Evolutionary conservation across 2,329 filamentous ascomycete species (phyloP), one percentile per base, ranked within the genome.

Genomic region (Venturia nashicola): DNA sequence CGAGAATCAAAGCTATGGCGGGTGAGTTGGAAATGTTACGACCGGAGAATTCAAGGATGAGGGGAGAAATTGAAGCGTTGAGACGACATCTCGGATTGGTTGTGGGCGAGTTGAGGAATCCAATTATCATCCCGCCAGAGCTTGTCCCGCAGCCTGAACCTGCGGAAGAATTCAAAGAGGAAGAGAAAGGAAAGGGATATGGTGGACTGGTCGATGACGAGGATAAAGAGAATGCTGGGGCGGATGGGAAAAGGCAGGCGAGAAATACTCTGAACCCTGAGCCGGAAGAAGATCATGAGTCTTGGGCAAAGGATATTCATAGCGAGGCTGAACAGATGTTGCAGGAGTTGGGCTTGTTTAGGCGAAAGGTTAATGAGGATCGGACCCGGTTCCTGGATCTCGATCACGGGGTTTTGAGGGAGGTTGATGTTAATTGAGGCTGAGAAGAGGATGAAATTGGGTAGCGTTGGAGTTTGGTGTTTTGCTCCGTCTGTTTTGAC

Each of bases 11-110:
- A 68, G 90, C 88, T 67, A 78, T 99, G 63, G 88, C 74, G 0
- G 69, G 69, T 32, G 79, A 81, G 68, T 74, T 80, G 12, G 79
- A 81, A 51, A 77, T 80, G 65, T 69, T 81, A 20, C 71, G 77
- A 11, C 78, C 78, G 3, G 68, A 70, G 64, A 79, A 78, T 65
- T 68, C 89, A 74, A 92, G 89, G 1, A 86, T 81, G 27, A 71
- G 70, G 39, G 71, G 71, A 40, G 78, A 99, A 78, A 97, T 96
- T 67, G 93, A 97, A 71, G 89, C 92, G 0, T 77, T 97, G 70
- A 83, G 91, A 67, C 81, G 94, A 65, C 94, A 99, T 75, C 79
- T 99, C 61, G 91, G 90, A 70, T 83, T 99, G 61, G 93, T 91
- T 0, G 81, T 97, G 27, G 84, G 86, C 62, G 92, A 90, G 71